Evolutionary conservation across 2,329 filamentous ascomycete genomes (phyloP).

Genomic region (Aspergillus melleus): DNA sequence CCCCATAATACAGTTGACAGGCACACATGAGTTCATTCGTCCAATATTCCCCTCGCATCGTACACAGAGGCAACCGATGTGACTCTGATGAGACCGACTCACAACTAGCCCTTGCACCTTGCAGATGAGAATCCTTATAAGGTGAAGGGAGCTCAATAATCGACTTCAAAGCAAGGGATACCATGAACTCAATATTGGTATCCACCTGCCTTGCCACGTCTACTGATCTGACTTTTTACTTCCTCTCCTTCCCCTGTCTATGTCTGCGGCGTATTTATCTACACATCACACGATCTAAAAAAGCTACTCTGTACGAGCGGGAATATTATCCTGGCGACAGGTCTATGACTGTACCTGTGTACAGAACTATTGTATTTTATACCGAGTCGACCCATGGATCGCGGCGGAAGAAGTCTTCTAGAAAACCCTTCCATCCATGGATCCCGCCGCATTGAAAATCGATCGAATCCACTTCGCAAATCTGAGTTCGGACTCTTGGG

Average conservation of each 20-base stretch:
- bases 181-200: background rate
- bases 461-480: constrained; percentile 10
- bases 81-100: background rate
- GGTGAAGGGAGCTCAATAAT: background rate
- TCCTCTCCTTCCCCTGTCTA: background rate
- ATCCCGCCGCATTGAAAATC: constrained; percentile 11
- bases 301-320: background rate
- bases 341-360: background rate
- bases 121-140: background rate
- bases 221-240: background rate
- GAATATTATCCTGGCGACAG: background rate
- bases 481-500: background rate
- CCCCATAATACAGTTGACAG: background rate
- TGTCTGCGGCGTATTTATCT: background rate
- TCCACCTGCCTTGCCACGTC: background rate
- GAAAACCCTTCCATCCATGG: constrained; percentile 10
- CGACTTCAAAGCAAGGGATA: background rate
- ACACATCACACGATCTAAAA: background rate
- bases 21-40: background rate
- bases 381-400: constrained; percentile 16
- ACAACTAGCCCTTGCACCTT: background rate
- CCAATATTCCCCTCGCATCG: background rate
- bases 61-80: background rate
- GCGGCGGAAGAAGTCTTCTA: constrained; percentile 15
- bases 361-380: constrained; percentile 6